These are phyloP conservation scores for Bondarzewia mesenterica DNA, from an alignment of 1,284 basidiomycete genomes.

Conservation along the genomic window DNA sequence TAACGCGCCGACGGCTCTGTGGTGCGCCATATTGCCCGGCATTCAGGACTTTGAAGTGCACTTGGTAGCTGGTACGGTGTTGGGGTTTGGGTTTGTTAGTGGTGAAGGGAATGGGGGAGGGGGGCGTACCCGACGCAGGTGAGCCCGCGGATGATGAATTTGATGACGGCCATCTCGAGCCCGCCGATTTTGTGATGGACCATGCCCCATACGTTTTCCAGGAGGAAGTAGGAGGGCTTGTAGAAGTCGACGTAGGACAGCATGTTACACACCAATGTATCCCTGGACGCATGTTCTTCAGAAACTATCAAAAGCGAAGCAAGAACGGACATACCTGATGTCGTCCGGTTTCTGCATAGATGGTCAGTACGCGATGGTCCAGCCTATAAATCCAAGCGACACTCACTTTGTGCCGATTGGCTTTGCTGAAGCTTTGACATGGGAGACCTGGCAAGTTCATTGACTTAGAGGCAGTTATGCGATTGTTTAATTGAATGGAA, in stretches of 20 bases:
- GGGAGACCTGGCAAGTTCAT: constrained; percentile 69
- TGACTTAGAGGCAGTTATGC: too few species aligned
- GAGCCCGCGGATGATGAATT: constrained; percentile 51
- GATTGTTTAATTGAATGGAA: too few species aligned
- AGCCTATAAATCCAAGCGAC: neutral
- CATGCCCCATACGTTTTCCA: constrained; percentile 65
- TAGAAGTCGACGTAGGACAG: constrained; percentile 69
- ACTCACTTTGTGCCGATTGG: constrained; percentile 50
- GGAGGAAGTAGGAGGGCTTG: constrained; percentile 50
- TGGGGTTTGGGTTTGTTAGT: neutral
- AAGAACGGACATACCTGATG: constrained; percentile 33
- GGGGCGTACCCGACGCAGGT: constrained; percentile 49
- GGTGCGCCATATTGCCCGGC: constrained; percentile 64
- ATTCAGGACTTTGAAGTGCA: constrained; percentile 53
- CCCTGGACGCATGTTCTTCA: constrained; percentile 27
- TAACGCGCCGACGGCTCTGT: constrained; percentile 56
- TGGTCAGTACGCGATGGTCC: neutral
- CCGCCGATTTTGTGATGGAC: constrained; percentile 34
- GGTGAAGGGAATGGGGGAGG: neutral
- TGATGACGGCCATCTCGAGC: constrained; percentile 41
- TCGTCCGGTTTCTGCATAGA: constrained; percentile 44
- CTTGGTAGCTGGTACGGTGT: constrained; percentile 49
- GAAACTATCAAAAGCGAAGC: neutral
- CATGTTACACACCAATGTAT: constrained; percentile 59
- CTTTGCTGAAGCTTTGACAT: constrained; percentile 58